phyloP scores from a whole-genome alignment of 1,284 basidiomycete genomes.

The Abortiporus biennis region DNA sequence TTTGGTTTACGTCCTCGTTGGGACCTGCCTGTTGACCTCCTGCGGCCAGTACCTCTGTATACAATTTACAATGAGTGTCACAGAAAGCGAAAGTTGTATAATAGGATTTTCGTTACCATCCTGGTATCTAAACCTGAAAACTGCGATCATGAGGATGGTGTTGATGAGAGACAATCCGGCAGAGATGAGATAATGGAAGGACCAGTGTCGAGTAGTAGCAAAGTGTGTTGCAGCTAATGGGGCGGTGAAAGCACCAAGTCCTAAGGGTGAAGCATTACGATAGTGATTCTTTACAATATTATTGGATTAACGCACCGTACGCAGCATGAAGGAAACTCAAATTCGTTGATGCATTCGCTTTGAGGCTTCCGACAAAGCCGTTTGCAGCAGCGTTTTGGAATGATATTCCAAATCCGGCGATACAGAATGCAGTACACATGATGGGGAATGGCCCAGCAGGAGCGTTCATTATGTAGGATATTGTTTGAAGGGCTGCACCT shows the following conservation, averaged over 20 bases:
- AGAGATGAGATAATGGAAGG: constrained; percentile 59
- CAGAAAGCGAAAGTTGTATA: no score
- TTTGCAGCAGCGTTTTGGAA: constrained; percentile 51
- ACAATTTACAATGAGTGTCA: no score
- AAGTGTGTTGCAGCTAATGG: constrained; percentile 71
- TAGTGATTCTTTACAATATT: not conserved
- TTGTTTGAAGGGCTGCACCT: constrained; percentile 37
- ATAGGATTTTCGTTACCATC: constrained; percentile 35
- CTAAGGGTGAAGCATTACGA: constrained; percentile 32
- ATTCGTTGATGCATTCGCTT: constrained; percentile 36
- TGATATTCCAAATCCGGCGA: constrained; percentile 56
- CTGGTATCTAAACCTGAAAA: constrained; percentile 48
- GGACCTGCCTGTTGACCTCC: constrained; percentile 33
- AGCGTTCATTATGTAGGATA: constrained; percentile 40
- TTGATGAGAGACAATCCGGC: constrained; percentile 49
- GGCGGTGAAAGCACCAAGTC: constrained; percentile 59
- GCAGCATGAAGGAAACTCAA: constrained; percentile 52
- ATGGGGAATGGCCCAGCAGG: constrained; percentile 63
- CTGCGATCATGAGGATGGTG: constrained; percentile 31
- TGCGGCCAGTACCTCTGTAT: constrained; percentile 23
- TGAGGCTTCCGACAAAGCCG: constrained; percentile 43
- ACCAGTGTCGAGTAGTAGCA: constrained; percentile 42
- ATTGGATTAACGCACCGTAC: constrained; percentile 32
- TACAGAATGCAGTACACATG: constrained; percentile 51
- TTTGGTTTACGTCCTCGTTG: constrained; percentile 29